Base-by-base conservation (phyloP, 371 early-diverging fungal genomes). In the Rhizopus sp. region DNA sequence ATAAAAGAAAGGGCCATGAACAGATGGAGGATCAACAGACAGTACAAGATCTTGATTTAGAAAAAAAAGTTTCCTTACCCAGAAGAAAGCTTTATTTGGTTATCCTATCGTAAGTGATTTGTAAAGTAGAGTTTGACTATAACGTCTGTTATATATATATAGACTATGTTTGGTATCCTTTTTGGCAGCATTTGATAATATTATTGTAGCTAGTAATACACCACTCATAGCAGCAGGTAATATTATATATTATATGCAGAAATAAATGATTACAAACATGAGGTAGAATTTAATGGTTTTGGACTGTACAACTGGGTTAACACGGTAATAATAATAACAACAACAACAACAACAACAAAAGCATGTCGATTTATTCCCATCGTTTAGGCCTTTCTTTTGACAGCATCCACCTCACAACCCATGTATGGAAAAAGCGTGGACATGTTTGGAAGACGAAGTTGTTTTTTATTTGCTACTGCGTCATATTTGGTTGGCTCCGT, bases 371-470 rank as follows among this genome's bases (percentile, higher is more conserved):
- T 33, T 32, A 31, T 17, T 30, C 16, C n/a, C n/a, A 46, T 15
- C 30, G 59, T 1, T 6, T 32, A 61, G 75, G 69, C 76, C 1
- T 75, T 75, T 62, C 34, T 80, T 30, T 60, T 80, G 47, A 80
- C 73, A 6, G 70, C 72, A 2, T 66, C 80, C 1, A 75, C 82
- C 8, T 72, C 83, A 5, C 87, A 88, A 53, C 88, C 89, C 8
- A 55, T 86, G 5, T 86, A 87, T 38, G 86, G 85, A 2, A 81
- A 77, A 49, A 75, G 86, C 1, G 75, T 80, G 34, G 86, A 90
- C 53, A 82, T 85, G 12, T 86, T 91, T 74, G 92, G 92, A 6
- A 70, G 90, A 70, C 77, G 82, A 29, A 59, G 64, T 1, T 73
- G 80, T 31, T 80, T 89, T 54, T 58, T 88, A 23, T 73, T 81